A percentile compares a stretch with the other conserved stretches of the same genome.
phyloP scores from a whole-genome alignment of 495 filamentous ascomycete species.

The Neurospora sp. region DNA sequence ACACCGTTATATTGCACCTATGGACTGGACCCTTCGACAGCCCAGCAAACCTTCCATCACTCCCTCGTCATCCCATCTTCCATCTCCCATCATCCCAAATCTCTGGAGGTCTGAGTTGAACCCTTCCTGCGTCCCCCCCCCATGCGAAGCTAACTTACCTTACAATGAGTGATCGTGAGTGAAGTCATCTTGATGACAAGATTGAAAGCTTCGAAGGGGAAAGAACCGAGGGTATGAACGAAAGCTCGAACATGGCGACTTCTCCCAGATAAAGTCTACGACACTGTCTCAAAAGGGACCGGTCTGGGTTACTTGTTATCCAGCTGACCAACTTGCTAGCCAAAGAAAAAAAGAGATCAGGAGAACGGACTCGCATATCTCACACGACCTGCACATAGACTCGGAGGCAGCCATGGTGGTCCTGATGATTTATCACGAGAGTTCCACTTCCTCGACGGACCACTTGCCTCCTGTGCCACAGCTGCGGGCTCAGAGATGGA shows the following conservation, averaged over 20 bases:
- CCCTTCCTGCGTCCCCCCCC: background rate
- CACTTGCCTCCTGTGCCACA: background rate
- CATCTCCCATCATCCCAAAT: background rate
- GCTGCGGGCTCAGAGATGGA: no score
- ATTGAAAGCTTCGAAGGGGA: background rate
- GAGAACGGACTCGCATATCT: background rate
- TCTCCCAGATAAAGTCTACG: background rate
- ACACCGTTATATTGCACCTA: no score
- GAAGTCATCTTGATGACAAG: background rate
- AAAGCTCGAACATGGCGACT: background rate
- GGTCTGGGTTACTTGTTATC: no score
- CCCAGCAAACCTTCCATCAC: no score
- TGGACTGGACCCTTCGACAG: no score
- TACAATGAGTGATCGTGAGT: background rate
- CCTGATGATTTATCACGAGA: background rate
- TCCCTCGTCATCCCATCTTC: background rate
- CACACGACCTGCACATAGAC: background rate
- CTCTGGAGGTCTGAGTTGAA: background rate
- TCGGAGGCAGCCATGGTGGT: no score
- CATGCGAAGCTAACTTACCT: background rate
- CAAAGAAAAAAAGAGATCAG: background rate
- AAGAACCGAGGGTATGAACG: background rate
- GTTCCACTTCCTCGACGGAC: background rate
- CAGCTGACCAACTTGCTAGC: no score
- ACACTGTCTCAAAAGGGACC: background rate